Evolutionary conservation across 2,329 filamentous ascomycete species (phyloP), one percentile per base, ranked within the genome.

Genomic region (Aspergillus ochraceoroseus): DNA sequence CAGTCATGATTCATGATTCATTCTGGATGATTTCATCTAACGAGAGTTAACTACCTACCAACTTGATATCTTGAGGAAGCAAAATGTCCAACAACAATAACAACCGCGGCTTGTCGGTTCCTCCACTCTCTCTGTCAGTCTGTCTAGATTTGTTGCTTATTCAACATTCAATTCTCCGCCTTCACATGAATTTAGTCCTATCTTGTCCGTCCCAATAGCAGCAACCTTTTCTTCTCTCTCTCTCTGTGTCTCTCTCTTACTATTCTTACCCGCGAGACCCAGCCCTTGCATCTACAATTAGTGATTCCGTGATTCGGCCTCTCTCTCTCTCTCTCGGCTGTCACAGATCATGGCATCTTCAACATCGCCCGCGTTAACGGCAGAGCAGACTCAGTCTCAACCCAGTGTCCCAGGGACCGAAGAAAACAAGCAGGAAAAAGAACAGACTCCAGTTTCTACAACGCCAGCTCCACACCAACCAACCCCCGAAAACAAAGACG

Each of bases 401-500:
- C n/a, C n/a, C n/a, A n/a, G n/a, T n/a, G n/a, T 34, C 15, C 27
- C 22, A 7, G 14, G 31, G 8, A 20, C 13, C 14, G 20, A 35
- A n/a, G 25, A 38, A 19, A 37, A 41, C 17, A 34, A 32, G 12
- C 33, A 36, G 11, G 41, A 6, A 32, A 36, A 18, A 38, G 41
- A 13, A 32, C 38, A 2, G 18, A 30, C 9, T 25, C 35, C 11
- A n/a, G n/a, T n/a, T n/a, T n/a, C n/a, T n/a, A n/a, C n/a, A n/a
- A n/a, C n/a, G n/a, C n/a, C n/a, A 23, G 31, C 26, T 11, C 33
- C 33, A 31, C 31, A 32, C 19, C 34, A n/a, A n/a, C 12, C 38
- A 34, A 28, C 23, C 34, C 25, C 22, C 26, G 25, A 40, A 48
- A 27, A 47, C 15, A 49, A 53, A 17, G 77, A 75, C 14, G 76